Evolutionary conservation across 345 rosid genomes (phyloP), one percentile per base, ranked within the genome.

Genomic region (Chamaenerion angustifolium): DNA sequence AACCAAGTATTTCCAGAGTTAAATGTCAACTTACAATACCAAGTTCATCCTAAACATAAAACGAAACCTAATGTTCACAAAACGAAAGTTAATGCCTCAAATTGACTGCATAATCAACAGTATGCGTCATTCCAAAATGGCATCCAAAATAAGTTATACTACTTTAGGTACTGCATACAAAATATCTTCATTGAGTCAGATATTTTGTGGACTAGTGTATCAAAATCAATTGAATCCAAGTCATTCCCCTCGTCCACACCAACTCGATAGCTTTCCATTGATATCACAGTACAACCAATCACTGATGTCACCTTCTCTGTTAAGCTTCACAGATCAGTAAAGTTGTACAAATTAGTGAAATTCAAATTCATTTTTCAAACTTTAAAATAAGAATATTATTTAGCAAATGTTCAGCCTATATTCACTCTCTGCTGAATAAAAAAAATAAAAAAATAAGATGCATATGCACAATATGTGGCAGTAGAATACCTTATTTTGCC

Each of bases 281-380:
- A 78, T 71, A 93, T 76, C 45, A 93, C 80, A 47, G 78, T 78
- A 66, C 99, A 93, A 6, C 99, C 96, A 57, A 93, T 82, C 14
- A 93, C 96, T 59, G 95, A 88, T 43, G 90, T 84, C 25, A 93
- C 95, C 90, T 88, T 93, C 82, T 93, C 99, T 52, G 95, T 82
- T 72, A 93, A 77, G 80, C 99, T 93, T 80, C 57, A 66, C 27
- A 47, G 56, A 31, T 31, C 69, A 55, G 54, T 52, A 46, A 18
- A 19, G 35, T 49, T 35, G 42, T 21, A 13, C 35, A 27, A 25
- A 51, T 16, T 35, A 44, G 54, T 23, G 25, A 12, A 50, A 11
- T 27, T 27, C 57, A 23, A 51, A 2, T 21, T 21, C 25, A 21
- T 21, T 21, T 21, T 31, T 31, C 37, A 31, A n/a, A n/a, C n/a